A percentile compares a stretch with the other conserved stretches of the same genome.
These are phyloP conservation scores for Arthonia radiata DNA, from an alignment of 495 filamentous ascomycete species.

Conservation along the genomic window DNA sequence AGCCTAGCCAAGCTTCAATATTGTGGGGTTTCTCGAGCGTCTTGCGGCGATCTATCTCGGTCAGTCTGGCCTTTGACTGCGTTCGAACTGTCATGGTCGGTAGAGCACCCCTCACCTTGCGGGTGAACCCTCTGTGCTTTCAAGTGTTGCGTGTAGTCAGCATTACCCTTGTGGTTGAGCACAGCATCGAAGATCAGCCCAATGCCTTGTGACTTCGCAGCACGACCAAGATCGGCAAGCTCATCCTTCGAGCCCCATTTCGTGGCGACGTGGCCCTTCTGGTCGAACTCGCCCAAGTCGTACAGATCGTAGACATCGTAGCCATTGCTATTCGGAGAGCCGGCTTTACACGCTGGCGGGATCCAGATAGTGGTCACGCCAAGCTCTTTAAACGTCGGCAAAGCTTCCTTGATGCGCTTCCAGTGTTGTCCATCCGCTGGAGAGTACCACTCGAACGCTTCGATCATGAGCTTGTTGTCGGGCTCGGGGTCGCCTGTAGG, in stretches of 20 bases:
- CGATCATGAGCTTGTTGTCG: conserved; percentile 38
- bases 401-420: conserved; percentile 26
- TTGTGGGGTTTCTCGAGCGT: conserved; percentile 31
- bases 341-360: conserved; percentile 49
- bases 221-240: conserved; percentile 24
- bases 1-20: conserved; percentile 44
- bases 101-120: too few species aligned
- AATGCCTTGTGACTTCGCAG: conserved; percentile 26
- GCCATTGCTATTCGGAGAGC: conserved; percentile 36
- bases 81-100: too few species aligned
- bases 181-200: conserved; percentile 52
- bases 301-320: conserved; percentile 60
- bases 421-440: conserved; percentile 40
- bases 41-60: conserved; percentile 30
- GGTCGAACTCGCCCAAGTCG: conserved; percentile 54
- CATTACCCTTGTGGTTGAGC: conserved; percentile 51
- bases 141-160: conserved; percentile 35
- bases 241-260: conserved; percentile 52
- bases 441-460: conserved; percentile 56
- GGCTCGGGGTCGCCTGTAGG: too few species aligned
- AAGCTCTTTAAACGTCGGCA: conserved; percentile 29
- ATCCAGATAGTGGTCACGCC: conserved; percentile 48
- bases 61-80: too few species aligned
- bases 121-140: too few species aligned
- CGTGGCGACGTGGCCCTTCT: conserved; percentile 36